Conservation (phyloP, 2,329 filamentous ascomycete genomes). For the Emmonsiellopsis sp. region DNA sequence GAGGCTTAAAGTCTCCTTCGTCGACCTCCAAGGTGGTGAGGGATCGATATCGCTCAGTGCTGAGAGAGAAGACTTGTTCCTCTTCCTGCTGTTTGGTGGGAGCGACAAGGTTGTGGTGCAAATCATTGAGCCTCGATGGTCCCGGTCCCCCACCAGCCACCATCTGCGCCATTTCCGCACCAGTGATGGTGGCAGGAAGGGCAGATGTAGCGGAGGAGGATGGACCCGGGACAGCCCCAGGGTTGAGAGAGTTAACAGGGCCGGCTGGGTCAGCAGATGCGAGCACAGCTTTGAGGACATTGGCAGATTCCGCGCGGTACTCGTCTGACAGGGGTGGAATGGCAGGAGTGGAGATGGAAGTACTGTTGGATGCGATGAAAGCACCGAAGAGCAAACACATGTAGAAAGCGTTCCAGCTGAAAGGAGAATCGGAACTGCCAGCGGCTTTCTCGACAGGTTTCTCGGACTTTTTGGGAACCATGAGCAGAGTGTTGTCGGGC, state of each 20-base stretch:
- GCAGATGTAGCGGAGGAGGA: slow-evolving; percentile 17
- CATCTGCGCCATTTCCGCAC: slow-evolving; percentile 32
- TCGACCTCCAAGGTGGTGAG: slow-evolving; percentile 60
- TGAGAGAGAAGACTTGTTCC: slow-evolving; percentile 80
- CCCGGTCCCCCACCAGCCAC: slow-evolving; percentile 18
- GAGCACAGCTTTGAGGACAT: slow-evolving; percentile 39
- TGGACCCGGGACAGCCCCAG: slow-evolving; percentile 16
- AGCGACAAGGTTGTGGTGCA: slow-evolving; percentile 60
- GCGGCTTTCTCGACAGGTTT: slow-evolving; percentile 26
- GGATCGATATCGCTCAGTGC: slow-evolving; percentile 78
- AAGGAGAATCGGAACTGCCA: slow-evolving; percentile 56
- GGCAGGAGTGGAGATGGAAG: slow-evolving; percentile 50
- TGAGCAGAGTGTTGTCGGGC: slow-evolving; percentile 28
- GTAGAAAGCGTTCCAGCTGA: slow-evolving; percentile 60
- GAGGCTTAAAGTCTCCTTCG: slow-evolving; percentile 27
- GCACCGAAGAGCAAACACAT: slow-evolving; percentile 96
- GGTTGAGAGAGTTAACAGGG: slow-evolving; percentile 43
- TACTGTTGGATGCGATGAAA: slow-evolving; percentile 83
- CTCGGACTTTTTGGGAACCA: slow-evolving; percentile 31
- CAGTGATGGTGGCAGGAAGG: slow-evolving; percentile 26
- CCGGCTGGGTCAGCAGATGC: slow-evolving; percentile 34
- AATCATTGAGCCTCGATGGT: slow-evolving; percentile 48
- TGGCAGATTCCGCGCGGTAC: slow-evolving; percentile 39
- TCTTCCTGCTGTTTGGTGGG: slow-evolving; percentile 78
- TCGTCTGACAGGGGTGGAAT: slow-evolving; percentile 41